Base-by-base conservation (phyloP, 108 stramenopile genomes). In the Skeletonema tropicum region DNA sequence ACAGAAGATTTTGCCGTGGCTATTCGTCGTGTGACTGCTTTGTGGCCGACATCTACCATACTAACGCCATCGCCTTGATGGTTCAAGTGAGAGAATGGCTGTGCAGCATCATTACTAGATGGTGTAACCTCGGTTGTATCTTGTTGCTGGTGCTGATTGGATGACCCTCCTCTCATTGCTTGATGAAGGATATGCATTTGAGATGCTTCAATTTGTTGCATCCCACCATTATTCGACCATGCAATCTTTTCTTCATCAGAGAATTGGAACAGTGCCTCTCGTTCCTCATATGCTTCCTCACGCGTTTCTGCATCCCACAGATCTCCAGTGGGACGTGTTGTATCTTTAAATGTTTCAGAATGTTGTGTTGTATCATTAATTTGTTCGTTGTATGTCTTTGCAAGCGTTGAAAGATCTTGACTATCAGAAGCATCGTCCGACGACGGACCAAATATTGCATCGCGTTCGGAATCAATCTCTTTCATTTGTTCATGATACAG, bases 31-130 rank as follows among this genome's bases (percentile, higher is more conserved):
- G 91, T 87, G 1, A 82, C 41, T 42, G 62, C 52, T 70, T 94
- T 94, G 42, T 68, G n/a, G 0, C 91, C 93, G 5, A 94, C 90
- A 81, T 94, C 86, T 11, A 94, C 93, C 93, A 94, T 94, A 38
- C 74, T 77, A 13, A 87, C 85, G 1, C 82, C 68, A 4, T 73
- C 60, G 39, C 85, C 85, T 25, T 84, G 80, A 2, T 60, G 46
- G 13, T 57, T 86, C 21, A 94, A 57, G 77, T 94, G 93, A 15
- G 93, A 75, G 73, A 92, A 90, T 31, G 68, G 12, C 19, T 65
- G 67, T 17, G 55, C 15, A 10, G n/a, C 38, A 35, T 57, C 59
- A 35, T 38, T 57, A 13, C 10, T 68, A 67, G 31, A 38, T 17
- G 26, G 31, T 42, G 26, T 23, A 48, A 29, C 33, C 3, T 48